These are phyloP conservation scores for Vinca major DNA, from an alignment of 305 asterid species.

Conservation along the genomic window DNA sequence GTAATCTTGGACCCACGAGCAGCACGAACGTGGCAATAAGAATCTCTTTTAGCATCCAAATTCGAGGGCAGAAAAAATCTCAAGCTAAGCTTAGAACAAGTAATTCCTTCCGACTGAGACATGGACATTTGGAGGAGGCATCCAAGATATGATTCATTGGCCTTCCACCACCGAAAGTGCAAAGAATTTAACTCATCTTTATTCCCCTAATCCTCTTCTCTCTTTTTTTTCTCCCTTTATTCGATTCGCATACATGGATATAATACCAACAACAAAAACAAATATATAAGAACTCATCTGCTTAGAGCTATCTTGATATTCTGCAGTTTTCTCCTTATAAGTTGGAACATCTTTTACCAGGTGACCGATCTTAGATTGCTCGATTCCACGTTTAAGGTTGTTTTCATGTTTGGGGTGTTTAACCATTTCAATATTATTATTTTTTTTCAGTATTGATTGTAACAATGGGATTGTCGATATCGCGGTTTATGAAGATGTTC, in stretches of 20 bases:
- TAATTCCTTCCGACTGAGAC: background rate
- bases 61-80: background rate
- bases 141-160: background rate
- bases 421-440: background rate
- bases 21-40: too few species aligned
- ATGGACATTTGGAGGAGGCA: background rate
- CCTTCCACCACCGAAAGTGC: background rate
- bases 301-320: background rate
- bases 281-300: background rate
- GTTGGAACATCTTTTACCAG: background rate
- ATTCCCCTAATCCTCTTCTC: conserved; percentile 21
- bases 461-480: conserved; percentile 41
- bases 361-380: background rate
- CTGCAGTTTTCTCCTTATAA: background rate
- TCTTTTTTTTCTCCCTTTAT: background rate
- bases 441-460: background rate
- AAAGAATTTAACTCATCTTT: conserved; percentile 10
- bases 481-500: conserved; percentile 32
- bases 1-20: too few species aligned
- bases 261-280: background rate
- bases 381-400: background rate
- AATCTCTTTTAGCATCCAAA: background rate
- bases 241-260: conserved; percentile 6
- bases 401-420: background rate
- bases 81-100: background rate